Evolutionary conservation across 371 early-diverging fungal genomes (phyloP), one percentile per base, ranked within the genome.

Genomic region (Saksenaea oblongispora): DNA sequence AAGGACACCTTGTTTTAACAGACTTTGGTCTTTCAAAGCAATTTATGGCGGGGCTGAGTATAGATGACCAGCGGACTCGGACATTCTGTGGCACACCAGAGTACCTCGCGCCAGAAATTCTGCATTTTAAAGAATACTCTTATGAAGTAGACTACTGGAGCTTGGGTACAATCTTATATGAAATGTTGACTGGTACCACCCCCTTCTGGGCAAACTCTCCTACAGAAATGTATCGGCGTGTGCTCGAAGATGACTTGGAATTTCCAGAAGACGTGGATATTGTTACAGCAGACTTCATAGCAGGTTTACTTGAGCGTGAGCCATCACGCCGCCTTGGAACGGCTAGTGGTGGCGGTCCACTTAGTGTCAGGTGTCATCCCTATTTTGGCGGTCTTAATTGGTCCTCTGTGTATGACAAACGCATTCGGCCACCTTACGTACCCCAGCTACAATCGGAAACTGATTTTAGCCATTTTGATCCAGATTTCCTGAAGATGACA

Each of bases 31-130:
- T 97, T 22, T 75, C 85, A 8, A 78, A 94, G 88, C 83, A 93
- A 89, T 75, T 76, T 24, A 62, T 62, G 59, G 69, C 69, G 22
- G 67, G 66, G 4, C 65, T 61, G n/a, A 70, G 51, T 24, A 47
- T 67, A 10, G 73, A 69, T 35, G 65, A 76, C 17, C 83, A 85
- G n/a, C 72, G 82, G 57, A 93, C 95, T 37, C 89, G 87, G 59
- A 97, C 97, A 0, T 93, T 95, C 66, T 96, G 97, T 71, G 98
- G 98, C 3, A 97, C 99, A 3, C 90, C 96, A 2, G 98, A 95
- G 63, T 93, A 93, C 57, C 71, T 91, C 26, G 82, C 98, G 1
- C 98, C 98, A 5, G 99, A 98, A 70, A 91, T 97, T 31, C 76
- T 98, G 17, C 73, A 78, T 28, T 87, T 88, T 0, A 73, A 83